Conservation (phyloP, 2,329 filamentous ascomycete species). For the Fusarium xyrophilum region DNA sequence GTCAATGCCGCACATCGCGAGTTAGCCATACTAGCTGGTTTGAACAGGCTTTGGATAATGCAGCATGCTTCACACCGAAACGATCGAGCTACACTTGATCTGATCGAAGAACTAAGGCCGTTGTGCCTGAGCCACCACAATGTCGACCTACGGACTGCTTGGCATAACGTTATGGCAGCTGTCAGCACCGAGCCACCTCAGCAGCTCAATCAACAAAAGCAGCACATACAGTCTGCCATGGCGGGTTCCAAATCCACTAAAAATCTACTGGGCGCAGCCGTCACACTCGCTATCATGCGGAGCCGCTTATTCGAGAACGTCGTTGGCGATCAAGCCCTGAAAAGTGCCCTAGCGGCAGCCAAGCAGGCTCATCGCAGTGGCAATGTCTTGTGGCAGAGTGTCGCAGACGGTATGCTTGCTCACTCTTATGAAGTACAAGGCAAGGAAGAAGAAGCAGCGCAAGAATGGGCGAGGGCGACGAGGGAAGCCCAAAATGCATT, state of each 20-base stretch:
- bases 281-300: slow-evolving; percentile 86
- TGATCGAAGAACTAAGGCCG: slow-evolving; percentile 71
- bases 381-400: slow-evolving; percentile 79
- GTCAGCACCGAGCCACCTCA: slow-evolving; percentile 66
- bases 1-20: slow-evolving; percentile 65
- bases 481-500: slow-evolving; percentile 54
- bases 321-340: slow-evolving; percentile 79
- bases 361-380: slow-evolving; percentile 73
- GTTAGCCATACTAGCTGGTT: slow-evolving; percentile 68
- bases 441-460: slow-evolving; percentile 55
- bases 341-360: slow-evolving; percentile 74
- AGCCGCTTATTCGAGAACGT: slow-evolving; percentile 82
- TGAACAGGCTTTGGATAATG: slow-evolving; percentile 77
- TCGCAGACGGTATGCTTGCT: slow-evolving; percentile 79
- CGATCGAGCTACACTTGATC: slow-evolving; percentile 62
- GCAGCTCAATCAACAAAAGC: slow-evolving; percentile 79
- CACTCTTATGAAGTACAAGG: slow-evolving; percentile 78
- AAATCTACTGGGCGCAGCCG: slow-evolving; percentile 82
- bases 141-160: slow-evolving; percentile 78
- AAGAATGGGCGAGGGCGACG: slow-evolving; percentile 52
- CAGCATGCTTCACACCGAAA: slow-evolving; percentile 66
- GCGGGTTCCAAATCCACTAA: slow-evolving; percentile 70
- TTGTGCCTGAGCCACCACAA: slow-evolving; percentile 74
- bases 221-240: slow-evolving; percentile 76
- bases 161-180: slow-evolving; percentile 76